Percentiles rank a stretch among this genome's conserved stretches.
Evolutionary conservation across 192 early-diverging fungal genomes (phyloP).

Genomic region (Umbelopsis isabellina): DNA sequence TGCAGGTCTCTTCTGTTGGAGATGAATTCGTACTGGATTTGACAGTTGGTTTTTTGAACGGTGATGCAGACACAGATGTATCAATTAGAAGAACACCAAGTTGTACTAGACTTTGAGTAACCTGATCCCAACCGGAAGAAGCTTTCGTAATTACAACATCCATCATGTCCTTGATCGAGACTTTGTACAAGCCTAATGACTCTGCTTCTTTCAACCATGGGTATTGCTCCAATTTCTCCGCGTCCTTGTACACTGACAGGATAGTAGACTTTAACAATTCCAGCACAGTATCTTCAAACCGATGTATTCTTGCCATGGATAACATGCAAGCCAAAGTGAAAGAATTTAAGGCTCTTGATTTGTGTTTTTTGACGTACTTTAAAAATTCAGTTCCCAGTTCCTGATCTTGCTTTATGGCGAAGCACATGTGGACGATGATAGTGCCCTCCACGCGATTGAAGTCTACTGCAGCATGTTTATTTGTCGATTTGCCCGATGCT

Average conservation of each 20-base stretch:
- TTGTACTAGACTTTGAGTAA: constrained; percentile 55
- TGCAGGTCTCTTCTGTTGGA: constrained; percentile 42
- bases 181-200: constrained; percentile 17
- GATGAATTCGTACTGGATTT: not conserved
- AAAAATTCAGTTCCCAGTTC: constrained; percentile 57
- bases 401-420: constrained; percentile 76
- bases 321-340: constrained; percentile 72
- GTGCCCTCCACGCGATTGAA: constrained; percentile 63
- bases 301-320: constrained; percentile 68
- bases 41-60: constrained; percentile 32
- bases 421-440: constrained; percentile 72
- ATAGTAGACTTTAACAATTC: constrained; percentile 55
- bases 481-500: not conserved
- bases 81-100: constrained; percentile 56
- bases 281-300: constrained; percentile 65
- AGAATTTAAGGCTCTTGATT: constrained; percentile 47
- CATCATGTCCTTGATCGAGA: constrained; percentile 31
- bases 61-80: constrained; percentile 34
- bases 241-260: constrained; percentile 47
- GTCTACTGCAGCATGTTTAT: constrained; percentile 3
- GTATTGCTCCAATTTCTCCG: constrained; percentile 44
- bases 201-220: constrained; percentile 47
- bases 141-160: constrained; percentile 39
- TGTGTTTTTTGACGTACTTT: constrained; percentile 54
- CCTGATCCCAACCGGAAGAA: constrained; percentile 56